A percentile compares a stretch with the other conserved stretches of the same genome.
These are phyloP conservation scores for Forsythia suspensa DNA, from an alignment of 257 asterid genomes.

Conservation along the genomic window DNA sequence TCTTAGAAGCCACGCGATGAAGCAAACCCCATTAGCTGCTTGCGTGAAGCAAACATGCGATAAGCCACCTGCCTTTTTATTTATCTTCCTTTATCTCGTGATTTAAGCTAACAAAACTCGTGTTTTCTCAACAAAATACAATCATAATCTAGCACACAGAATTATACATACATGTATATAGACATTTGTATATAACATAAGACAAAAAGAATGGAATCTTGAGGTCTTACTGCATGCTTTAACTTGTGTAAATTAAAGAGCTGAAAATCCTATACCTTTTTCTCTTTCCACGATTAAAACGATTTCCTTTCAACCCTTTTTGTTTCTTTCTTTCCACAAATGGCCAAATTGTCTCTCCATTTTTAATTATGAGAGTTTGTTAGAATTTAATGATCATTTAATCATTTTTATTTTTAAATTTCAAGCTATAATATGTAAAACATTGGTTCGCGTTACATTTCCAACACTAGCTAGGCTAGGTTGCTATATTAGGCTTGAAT, in stretches of 20 bases:
- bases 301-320: constrained; percentile 30
- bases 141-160: not conserved
- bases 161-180: not conserved
- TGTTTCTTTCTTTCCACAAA: constrained; percentile 25
- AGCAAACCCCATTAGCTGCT: constrained; percentile 90
- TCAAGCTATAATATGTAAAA: not conserved
- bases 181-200: not conserved
- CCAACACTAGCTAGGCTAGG: too few relatives aligned
- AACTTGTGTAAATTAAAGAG: constrained; percentile 48
- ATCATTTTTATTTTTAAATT: too few relatives aligned
- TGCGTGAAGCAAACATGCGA: constrained; percentile 99
- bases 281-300: constrained; percentile 40
- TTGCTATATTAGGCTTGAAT: too few relatives aligned
- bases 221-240: constrained; percentile 43
- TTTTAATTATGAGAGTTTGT: constrained; percentile 21
- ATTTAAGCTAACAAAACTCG: constrained; percentile 53
- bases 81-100: constrained; percentile 69
- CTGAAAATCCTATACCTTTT: constrained; percentile 44
- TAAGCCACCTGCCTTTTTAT: constrained; percentile 77
- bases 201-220: constrained; percentile 22
- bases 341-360: constrained; percentile 24
- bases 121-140: constrained; percentile 29
- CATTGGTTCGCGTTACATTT: not conserved
- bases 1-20: constrained; percentile 98
- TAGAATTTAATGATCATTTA: not conserved